Base-by-base conservation (phyloP, 2,329 filamentous ascomycete species). In the Colletotrichum tropicale region DNA sequence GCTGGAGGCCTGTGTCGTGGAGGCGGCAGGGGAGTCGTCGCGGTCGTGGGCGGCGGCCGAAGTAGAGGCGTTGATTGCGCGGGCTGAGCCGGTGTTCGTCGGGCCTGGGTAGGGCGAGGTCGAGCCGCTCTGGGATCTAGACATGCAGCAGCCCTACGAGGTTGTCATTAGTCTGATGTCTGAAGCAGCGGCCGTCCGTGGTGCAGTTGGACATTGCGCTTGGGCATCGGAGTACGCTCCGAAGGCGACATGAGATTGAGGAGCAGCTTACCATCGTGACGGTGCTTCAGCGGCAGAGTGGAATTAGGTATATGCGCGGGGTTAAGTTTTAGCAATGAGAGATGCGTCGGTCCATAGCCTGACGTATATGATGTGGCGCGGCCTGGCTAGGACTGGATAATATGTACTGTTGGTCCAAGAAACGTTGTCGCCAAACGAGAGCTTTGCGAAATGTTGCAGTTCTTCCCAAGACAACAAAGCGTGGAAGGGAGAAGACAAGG, bases 81-180 rank as follows among this genome's bases (percentile, higher is more conserved):
- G 87, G 68, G 89, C 86, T 10, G 89, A 91, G 74, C 87, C 86
- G 43, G 89, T 88, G 30, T 86, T 83, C 36, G 84, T 85, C 75
- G 85, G 88, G 65, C 87, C 88, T 10, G 88, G 87, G 76, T 91
- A 91, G 26, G 89, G 89, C 66, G 89, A 89, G 81, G 89, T 90
- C 13, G 88, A 86, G 75, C 58, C 30, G 8, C 87, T 88, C 30
- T 86, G 84, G 38, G 88, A 85, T 64, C 85, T 86, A 58, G 90
- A 92, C 80, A 91, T 86, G 81, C 90, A 92, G 83, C 91, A 92
- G 80, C 91, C 91, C 91, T 91, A 76, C 3, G 9, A 52, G 62
- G n/a, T n/a, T 24, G 60, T n/a, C 43, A 56, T 69, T 38, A 72
- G 61, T 61, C 16, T 61, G 66, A 34, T 48, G 36, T 52, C n/a